Percentiles rank a stretch among this genome's conserved stretches.
phyloP scores from a whole-genome alignment of 441 rosid species.

The Adansonia grandidieri region DNA sequence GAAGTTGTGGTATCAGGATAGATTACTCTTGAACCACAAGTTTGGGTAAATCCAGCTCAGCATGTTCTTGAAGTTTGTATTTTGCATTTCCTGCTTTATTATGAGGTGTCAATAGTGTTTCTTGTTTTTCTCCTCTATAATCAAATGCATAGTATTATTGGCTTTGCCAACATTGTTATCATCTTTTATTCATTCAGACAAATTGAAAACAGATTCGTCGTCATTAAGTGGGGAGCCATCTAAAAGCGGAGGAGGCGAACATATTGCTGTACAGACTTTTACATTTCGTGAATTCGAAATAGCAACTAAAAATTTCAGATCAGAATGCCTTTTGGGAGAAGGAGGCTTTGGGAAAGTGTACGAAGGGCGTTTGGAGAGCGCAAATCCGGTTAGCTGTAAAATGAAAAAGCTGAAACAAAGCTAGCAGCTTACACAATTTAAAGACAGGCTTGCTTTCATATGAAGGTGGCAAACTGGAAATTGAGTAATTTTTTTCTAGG shows the following conservation, averaged over 20 bases:
- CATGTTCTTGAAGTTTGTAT: neutral
- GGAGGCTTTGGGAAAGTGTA: conserved; percentile 77
- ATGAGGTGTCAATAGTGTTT: neutral
- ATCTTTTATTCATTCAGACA: conserved; percentile 44
- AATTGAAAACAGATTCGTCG: conserved; percentile 38
- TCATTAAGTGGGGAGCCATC: conserved; percentile 39
- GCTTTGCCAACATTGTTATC: neutral
- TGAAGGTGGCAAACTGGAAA: neutral
- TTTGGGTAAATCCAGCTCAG: neutral
- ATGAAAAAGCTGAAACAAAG: too few relatives aligned
- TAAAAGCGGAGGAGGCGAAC: conserved; percentile 45
- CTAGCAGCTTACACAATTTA: neutral
- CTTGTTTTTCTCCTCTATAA: neutral
- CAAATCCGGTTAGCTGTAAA: conserved; percentile 44
- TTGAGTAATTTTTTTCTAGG: neutral
- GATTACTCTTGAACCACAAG: neutral
- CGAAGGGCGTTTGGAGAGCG: conserved; percentile 57
- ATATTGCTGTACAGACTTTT: conserved; percentile 58
- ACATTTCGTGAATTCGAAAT: conserved; percentile 57
- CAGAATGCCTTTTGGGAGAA: conserved; percentile 70
- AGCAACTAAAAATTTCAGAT: conserved; percentile 63
- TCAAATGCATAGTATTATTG: neutral
- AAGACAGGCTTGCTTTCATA: neutral
- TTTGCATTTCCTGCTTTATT: neutral
- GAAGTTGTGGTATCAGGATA: neutral